Percentiles rank a stretch among this genome's conserved stretches.
Evolutionary conservation across 2,329 filamentous ascomycete species (phyloP).

Genomic region (Fusarium nygamai): DNA sequence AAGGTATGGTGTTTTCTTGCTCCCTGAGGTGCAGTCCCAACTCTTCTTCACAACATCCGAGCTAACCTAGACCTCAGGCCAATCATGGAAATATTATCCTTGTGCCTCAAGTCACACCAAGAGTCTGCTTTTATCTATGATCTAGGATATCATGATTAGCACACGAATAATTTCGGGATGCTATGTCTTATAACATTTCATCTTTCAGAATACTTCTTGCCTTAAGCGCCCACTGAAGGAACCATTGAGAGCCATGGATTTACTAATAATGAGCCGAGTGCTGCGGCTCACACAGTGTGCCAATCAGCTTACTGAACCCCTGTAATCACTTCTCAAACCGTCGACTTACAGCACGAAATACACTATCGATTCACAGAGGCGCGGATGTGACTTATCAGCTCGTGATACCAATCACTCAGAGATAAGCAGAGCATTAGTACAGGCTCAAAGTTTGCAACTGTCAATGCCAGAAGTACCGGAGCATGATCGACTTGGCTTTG

Average conservation of each 20-base stretch:
- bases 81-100: background rate
- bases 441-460: background rate
- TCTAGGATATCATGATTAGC: too few relatives aligned
- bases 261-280: background rate
- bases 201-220: too few relatives aligned
- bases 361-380: constrained; percentile 7
- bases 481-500: background rate
- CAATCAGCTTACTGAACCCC: constrained; percentile 20
- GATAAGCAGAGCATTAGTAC: background rate
- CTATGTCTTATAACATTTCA: too few relatives aligned
- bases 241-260: background rate
- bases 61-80: background rate
- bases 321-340: constrained; percentile 31
- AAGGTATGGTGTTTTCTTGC: too few relatives aligned
- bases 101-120: background rate
- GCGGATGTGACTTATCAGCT: constrained; percentile 5
- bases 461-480: background rate
- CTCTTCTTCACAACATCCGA: background rate
- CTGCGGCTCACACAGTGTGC: constrained; percentile 1
- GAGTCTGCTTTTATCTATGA: background rate
- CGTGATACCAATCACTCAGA: background rate
- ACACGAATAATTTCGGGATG: too few relatives aligned
- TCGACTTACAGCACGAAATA: constrained; percentile 25
- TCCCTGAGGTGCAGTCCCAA: too few relatives aligned
- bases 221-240: background rate